These are phyloP conservation scores for Ophiostoma sp. DNA, from an alignment of 2,329 filamentous ascomycete species.

Conservation along the genomic window DNA sequence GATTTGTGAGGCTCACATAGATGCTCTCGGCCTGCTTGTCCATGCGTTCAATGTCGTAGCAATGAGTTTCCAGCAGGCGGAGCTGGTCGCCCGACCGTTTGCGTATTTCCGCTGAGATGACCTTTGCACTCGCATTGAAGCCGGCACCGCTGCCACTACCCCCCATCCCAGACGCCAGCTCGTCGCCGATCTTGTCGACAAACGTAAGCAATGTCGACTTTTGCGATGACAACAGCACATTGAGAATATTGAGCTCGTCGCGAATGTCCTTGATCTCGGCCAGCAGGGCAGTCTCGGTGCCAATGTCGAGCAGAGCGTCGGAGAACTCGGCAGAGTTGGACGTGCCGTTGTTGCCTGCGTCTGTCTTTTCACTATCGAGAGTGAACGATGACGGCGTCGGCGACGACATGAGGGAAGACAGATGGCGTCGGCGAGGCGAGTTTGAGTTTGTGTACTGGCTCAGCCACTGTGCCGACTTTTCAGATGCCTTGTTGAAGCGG, in stretches of 20 bases:
- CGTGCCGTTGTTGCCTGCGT: slow-evolving; percentile 15
- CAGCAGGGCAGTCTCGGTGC: slow-evolving; percentile 55
- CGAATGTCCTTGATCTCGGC: slow-evolving; percentile 63
- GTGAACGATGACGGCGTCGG: slow-evolving; percentile 17
- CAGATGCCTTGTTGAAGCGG: slow-evolving; percentile 54
- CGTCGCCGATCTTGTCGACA: slow-evolving; percentile 39
- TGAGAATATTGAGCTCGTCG: slow-evolving; percentile 61
- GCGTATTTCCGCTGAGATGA: slow-evolving; percentile 39
- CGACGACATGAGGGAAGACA: slow-evolving; percentile 15
- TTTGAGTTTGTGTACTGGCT: slow-evolving; percentile 36
- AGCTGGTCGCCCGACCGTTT: slow-evolving; percentile 53
- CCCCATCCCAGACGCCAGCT: slow-evolving; percentile 22
- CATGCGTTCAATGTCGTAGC: slow-evolving; percentile 59
- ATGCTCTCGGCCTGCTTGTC: slow-evolving; percentile 56
- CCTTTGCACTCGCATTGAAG: background rate
- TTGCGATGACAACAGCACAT: slow-evolving; percentile 34
- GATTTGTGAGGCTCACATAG: slow-evolving; percentile 54
- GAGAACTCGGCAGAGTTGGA: slow-evolving; percentile 37
- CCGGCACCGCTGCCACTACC: slow-evolving; percentile 8
- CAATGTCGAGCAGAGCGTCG: slow-evolving; percentile 55
- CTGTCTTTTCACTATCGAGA: slow-evolving; percentile 11
- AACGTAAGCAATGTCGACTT: slow-evolving; percentile 36
- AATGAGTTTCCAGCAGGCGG: slow-evolving; percentile 52
- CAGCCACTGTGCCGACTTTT: slow-evolving; percentile 51
- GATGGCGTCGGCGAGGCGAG: background rate